Percentiles rank a stretch among this genome's conserved stretches.
phyloP scores from a whole-genome alignment of 306 rosid genomes.

The Glycine latifolia region DNA sequence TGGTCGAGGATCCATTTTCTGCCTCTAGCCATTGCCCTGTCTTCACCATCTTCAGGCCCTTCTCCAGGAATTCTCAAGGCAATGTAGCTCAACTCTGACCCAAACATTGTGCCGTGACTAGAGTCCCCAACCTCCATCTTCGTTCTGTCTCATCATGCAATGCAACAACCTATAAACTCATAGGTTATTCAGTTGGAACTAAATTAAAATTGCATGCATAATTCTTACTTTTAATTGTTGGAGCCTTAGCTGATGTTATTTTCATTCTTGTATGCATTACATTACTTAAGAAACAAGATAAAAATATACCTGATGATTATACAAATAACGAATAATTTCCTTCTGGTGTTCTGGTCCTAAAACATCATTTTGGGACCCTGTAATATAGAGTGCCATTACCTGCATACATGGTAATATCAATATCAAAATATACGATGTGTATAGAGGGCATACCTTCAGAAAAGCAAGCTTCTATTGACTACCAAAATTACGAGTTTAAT shows the following conservation, averaged over 20 bases:
- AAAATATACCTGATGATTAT: constrained; percentile 71
- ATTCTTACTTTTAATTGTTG: not conserved
- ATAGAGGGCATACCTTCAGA: too few species aligned
- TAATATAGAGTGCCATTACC: constrained; percentile 66
- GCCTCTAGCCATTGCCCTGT: constrained; percentile 54
- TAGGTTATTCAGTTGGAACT: not conserved
- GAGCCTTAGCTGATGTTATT: not conserved
- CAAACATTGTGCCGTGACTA: constrained; percentile 83
- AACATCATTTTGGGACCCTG: constrained; percentile 58
- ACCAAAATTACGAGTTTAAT: too few species aligned
- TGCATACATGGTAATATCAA: not conserved
- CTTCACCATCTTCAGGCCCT: constrained; percentile 49
- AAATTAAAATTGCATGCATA: not conserved
- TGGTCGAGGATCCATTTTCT: constrained; percentile 71
- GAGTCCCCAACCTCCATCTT: constrained; percentile 86
- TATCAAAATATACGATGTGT: too few species aligned
- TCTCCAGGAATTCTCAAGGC: constrained; percentile 75
- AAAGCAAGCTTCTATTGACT: too few species aligned
- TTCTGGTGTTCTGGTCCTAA: constrained; percentile 66
- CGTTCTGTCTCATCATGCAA: constrained; percentile 50
- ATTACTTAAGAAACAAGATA: not conserved
- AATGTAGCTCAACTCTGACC: constrained; percentile 67
- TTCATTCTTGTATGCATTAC: not conserved
- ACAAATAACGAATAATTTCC: constrained; percentile 70
- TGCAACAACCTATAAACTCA: not conserved